Conservation (phyloP, 306 rosid species). For the Astragalus membranaceus region DNA sequence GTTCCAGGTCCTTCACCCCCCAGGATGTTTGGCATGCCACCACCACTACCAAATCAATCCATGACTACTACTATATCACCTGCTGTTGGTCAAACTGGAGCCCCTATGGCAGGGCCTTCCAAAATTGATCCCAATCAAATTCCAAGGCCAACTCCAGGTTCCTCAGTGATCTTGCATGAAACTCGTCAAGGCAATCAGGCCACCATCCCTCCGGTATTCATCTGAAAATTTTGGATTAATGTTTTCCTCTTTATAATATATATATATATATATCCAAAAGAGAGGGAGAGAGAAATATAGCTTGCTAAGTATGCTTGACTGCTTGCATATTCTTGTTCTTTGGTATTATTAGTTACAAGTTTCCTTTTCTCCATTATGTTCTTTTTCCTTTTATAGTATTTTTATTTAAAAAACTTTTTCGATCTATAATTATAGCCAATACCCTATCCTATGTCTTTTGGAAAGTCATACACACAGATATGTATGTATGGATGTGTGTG, state of each 20-base stretch:
- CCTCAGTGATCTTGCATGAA: slow-evolving; percentile 67
- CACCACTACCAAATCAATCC: slow-evolving; percentile 79
- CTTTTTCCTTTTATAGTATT: neutral
- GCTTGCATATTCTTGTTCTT: slow-evolving; percentile 16
- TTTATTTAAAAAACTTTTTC: neutral
- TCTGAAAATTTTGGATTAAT: slow-evolving; percentile 11
- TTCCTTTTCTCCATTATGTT: neutral
- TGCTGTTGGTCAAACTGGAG: slow-evolving; percentile 80
- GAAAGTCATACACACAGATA: neutral
- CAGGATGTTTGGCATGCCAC: slow-evolving; percentile 92
- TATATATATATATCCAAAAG: neutral
- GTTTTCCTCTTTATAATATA: neutral
- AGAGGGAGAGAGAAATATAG: neutral
- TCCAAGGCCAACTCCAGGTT: slow-evolving; percentile 86
- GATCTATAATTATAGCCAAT: slow-evolving; percentile 3
- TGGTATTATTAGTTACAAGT: slow-evolving; percentile 8
- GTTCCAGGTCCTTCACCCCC: slow-evolving; percentile 70
- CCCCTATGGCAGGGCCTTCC: slow-evolving; percentile 76
- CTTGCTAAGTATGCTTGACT: neutral
- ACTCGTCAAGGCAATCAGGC: slow-evolving; percentile 95
- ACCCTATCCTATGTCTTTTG: neutral
- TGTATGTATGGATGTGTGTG: neutral
- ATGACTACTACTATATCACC: slow-evolving; percentile 82
- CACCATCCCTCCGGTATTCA: slow-evolving; percentile 85
- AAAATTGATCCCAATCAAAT: slow-evolving; percentile 97